phyloP scores from a whole-genome alignment of 148 eudicot genomes.

The Dianthus caryophyllus region DNA sequence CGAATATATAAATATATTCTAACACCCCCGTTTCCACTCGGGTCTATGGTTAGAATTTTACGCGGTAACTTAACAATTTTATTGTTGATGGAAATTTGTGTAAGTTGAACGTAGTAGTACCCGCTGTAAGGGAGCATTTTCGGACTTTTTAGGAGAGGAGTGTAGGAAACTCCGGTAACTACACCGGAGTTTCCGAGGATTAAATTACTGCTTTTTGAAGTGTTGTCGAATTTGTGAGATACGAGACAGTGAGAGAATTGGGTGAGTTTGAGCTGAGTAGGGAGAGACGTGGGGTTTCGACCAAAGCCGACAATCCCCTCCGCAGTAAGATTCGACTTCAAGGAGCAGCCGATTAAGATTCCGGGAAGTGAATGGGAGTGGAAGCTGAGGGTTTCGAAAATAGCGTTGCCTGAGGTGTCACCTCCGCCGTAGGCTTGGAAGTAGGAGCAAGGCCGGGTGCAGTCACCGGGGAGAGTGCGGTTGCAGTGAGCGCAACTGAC shows the following conservation, averaged over 20 bases:
- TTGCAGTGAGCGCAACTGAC: not conserved
- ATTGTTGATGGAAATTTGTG: conserved; percentile 52
- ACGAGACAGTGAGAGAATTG: conserved; percentile 64
- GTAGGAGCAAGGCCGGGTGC: not conserved
- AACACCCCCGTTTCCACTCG: conserved; percentile 35
- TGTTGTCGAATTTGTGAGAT: conserved; percentile 22
- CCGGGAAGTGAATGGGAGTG: conserved; percentile 17
- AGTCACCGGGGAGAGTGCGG: not conserved
- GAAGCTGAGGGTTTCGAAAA: conserved; percentile 42
- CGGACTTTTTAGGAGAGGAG: conserved; percentile 48
- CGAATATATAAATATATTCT: too few relatives aligned
- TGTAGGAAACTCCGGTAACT: conserved; percentile 30
- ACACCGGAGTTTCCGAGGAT: conserved; percentile 21
- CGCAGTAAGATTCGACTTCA: conserved; percentile 39
- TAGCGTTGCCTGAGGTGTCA: conserved; percentile 9
- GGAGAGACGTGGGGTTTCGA: conserved; percentile 50
- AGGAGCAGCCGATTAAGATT: conserved; percentile 58
- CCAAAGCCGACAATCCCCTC: conserved; percentile 74
- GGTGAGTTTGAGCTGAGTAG: conserved; percentile 47
- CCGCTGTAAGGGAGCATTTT: conserved; percentile 26
- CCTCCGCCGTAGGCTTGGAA: not conserved
- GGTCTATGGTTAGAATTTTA: conserved; percentile 29
- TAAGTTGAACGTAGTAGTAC: conserved; percentile 53
- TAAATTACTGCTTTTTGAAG: conserved; percentile 37
- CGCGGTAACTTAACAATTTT: conserved; percentile 34